Evolutionary conservation across 306 rosid species (phyloP).

Genomic region (Carpinus viminea): DNA sequence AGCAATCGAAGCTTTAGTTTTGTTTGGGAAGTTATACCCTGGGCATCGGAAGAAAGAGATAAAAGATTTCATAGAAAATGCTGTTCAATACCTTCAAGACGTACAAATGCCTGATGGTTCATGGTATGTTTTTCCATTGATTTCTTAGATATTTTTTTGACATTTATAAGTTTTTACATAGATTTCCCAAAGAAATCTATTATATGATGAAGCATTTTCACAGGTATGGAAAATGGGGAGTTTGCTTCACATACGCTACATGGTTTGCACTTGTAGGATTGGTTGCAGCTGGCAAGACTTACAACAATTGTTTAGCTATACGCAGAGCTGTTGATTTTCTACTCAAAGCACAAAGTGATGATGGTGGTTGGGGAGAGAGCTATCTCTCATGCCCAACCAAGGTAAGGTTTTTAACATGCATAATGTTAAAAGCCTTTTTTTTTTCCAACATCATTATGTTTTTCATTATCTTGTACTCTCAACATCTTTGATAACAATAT

Average conservation of each 20-base stretch:
- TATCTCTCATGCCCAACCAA: conserved; percentile 54
- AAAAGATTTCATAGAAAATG: conserved; percentile 33
- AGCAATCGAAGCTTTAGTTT: conserved; percentile 43
- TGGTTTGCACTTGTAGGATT: conserved; percentile 67
- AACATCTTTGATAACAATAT: neutral
- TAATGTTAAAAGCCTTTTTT: neutral
- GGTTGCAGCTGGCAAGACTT: conserved; percentile 58
- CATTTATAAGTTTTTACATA: neutral
- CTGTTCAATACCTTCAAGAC: conserved; percentile 36
- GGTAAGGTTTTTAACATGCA: conserved; percentile 15
- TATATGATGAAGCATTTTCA: neutral
- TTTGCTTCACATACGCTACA: conserved; percentile 62
- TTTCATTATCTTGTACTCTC: neutral
- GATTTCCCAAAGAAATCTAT: neutral
- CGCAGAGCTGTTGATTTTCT: conserved; percentile 55
- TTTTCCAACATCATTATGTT: neutral
- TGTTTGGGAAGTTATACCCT: conserved; percentile 45
- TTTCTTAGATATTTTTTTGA: neutral
- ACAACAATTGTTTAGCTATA: conserved; percentile 36
- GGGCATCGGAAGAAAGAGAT: conserved; percentile 45
- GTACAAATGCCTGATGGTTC: conserved; percentile 44
- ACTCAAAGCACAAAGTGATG: conserved; percentile 40
- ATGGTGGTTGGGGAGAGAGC: conserved; percentile 87
- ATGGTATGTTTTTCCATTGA: conserved; percentile 17
- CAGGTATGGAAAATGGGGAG: conserved; percentile 61